Conservation (phyloP, 1,139 yeast genomes). For the Ogataea hybrid region DNA sequence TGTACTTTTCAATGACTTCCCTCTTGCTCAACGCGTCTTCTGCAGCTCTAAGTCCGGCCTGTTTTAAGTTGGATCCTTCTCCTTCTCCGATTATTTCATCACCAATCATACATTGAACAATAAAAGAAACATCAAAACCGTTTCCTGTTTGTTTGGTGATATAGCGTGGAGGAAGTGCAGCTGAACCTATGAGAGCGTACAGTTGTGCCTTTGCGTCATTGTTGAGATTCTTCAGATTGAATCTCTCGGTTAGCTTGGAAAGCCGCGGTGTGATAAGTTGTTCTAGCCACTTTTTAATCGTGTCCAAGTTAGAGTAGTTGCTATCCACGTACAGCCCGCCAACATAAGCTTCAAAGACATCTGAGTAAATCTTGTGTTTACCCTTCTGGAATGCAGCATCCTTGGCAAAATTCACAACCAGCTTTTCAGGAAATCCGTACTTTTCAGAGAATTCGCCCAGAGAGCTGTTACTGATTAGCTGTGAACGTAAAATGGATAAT, state of each 20-base stretch:
- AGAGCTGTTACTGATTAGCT: constrained; percentile 70
- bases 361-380: constrained; percentile 61
- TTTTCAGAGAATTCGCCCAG: constrained; percentile 67
- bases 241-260: constrained; percentile 13
- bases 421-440: constrained; percentile 66
- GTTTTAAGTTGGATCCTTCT: constrained; percentile 55
- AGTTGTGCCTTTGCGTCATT: constrained; percentile 73
- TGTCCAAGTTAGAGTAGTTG: constrained; percentile 41
- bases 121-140: constrained; percentile 40
- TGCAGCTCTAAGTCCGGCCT: constrained; percentile 73
- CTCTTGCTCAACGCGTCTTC: constrained; percentile 64
- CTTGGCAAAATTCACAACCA: constrained; percentile 43
- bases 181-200: constrained; percentile 78
- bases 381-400: constrained; percentile 38
- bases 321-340: constrained; percentile 75
- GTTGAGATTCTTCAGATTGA: constrained; percentile 32
- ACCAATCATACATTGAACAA: constrained; percentile 65
- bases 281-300: constrained; percentile 60
- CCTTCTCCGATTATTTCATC: constrained; percentile 57
- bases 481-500: constrained; percentile 67
- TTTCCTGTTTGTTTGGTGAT: constrained; percentile 52
- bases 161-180: constrained; percentile 65
- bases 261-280: constrained; percentile 54
- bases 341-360: constrained; percentile 85
- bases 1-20: constrained; percentile 60